Evolutionary conservation across 1,284 basidiomycete genomes (phyloP), one percentile per base, ranked within the genome.

Genomic region (Pulchroboletus neoregius): DNA sequence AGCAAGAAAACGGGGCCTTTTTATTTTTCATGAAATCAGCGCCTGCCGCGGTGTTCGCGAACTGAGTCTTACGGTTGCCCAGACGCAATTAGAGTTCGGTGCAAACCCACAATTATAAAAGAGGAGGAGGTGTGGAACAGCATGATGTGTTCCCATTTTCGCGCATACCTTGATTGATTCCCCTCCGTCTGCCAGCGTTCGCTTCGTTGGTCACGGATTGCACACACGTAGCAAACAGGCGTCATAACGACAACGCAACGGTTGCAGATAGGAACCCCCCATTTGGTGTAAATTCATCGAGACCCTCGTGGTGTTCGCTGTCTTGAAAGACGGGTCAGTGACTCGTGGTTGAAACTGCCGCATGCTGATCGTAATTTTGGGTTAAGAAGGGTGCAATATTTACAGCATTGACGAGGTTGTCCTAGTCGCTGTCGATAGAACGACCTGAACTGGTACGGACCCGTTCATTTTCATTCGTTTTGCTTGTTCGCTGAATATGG

Each of bases 61-160:
- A 52, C 50, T 45, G 41, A 36, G 39, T 34, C 45, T 57, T 60
- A 54, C 41, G 46, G 51, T 61, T 48, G 48, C 31, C 40, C 45
- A 49, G 53, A 59, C 39, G 45, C 50, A 57, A 67, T 67, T 64
- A 63, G 44, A 61, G 64, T 64, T 68, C 51, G 27, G 53, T 35
- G 54, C 45, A 49, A 55, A 63, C 55, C 51, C 36, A 48, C 35
- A 45, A 38, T 48, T 66, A 68, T 66, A 63, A 63, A 66, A 54
- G 61, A 39, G 44, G 53, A 40, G 48, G 45, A 10, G 39, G 13
- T 27, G 39, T 34, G 45, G 42, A 46, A 45, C 12, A 20, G 39
- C 22, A 30, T n/a, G 40, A 42, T 38, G 59, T 44, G 40, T 43
- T 43, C 52, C 51, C 54, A 33, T 46, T 43, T 56, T 45, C 45